Evolutionary conservation across 2,329 filamentous ascomycete species (phyloP).

Genomic region (Penicillium sp.): DNA sequence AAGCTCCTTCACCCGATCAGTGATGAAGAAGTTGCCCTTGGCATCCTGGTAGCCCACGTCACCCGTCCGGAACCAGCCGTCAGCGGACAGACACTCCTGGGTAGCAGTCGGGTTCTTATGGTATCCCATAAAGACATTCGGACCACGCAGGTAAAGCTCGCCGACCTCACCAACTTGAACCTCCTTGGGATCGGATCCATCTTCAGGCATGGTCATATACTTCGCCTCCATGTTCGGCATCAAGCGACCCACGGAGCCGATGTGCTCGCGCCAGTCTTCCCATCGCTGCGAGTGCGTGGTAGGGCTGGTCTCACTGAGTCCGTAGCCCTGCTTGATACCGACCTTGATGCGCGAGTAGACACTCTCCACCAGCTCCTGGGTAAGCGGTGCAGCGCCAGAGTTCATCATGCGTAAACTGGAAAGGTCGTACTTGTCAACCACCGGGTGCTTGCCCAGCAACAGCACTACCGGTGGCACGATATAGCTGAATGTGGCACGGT

Average conservation of each 20-base stretch:
- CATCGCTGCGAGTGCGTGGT: conserved; percentile 72
- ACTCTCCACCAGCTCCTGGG: conserved; percentile 72
- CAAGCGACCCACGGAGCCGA: conserved; percentile 76
- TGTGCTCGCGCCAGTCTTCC: conserved; percentile 71
- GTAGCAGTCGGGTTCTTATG: conserved; percentile 60
- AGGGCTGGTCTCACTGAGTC: conserved; percentile 82
- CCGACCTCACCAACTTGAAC: conserved; percentile 63
- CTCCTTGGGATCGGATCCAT: conserved; percentile 51
- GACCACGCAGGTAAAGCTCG: conserved; percentile 67
- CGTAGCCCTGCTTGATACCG: conserved; percentile 89
- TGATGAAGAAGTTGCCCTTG: conserved; percentile 83
- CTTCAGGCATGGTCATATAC: conserved; percentile 65
- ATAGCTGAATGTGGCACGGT: conserved; percentile 74
- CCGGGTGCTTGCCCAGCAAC: conserved; percentile 73
- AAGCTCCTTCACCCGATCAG: conserved; percentile 71
- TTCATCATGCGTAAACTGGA: conserved; percentile 78
- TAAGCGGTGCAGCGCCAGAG: conserved; percentile 82
- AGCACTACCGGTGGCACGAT: conserved; percentile 83
- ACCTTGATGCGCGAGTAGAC: conserved; percentile 73
- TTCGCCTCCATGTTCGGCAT: conserved; percentile 78
- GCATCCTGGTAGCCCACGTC: conserved; percentile 79
- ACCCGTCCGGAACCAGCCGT: conserved; percentile 88
- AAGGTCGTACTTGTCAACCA: conserved; percentile 78
- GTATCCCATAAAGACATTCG: conserved; percentile 64
- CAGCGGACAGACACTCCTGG: conserved; percentile 55